Evolutionary conservation across 345 rosid genomes (phyloP).

Genomic region (Abelmoschus esculentus): DNA sequence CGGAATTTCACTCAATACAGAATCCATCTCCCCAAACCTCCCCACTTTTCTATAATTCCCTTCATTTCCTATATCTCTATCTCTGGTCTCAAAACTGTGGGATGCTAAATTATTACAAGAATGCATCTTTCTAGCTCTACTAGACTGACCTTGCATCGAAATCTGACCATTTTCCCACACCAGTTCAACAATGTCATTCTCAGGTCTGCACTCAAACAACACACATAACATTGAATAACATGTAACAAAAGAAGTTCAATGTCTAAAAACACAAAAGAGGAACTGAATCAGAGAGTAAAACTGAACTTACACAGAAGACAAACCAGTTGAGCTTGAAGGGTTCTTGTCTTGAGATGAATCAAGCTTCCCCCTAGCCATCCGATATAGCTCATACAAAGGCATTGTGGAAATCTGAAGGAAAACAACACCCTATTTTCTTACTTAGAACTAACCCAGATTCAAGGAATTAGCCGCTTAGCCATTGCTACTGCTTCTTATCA

Average conservation of each 20-base stretch:
- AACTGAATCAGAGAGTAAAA: neutral
- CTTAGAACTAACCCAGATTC: constrained; percentile 18
- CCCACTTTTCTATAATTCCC: constrained; percentile 23
- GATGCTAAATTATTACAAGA: neutral
- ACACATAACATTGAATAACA: neutral
- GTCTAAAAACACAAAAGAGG: neutral
- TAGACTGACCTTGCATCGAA: constrained; percentile 51
- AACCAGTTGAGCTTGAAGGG: constrained; percentile 29
- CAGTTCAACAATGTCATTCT: constrained; percentile 54
- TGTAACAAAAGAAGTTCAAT: neutral
- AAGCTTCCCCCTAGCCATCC: constrained; percentile 29
- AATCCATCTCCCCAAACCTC: constrained; percentile 23
- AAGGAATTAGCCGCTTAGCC: constrained; percentile 20
- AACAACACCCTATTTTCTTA: neutral
- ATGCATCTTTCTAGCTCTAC: constrained; percentile 33
- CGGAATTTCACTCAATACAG: constrained; percentile 39
- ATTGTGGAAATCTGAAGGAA: constrained; percentile 27
- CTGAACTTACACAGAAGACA: constrained; percentile 48
- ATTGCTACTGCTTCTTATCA: constrained; percentile 17
- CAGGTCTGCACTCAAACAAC: constrained; percentile 41
- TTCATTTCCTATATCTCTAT: constrained; percentile 27
- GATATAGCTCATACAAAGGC: constrained; percentile 82
- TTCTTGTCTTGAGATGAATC: constrained; percentile 40
- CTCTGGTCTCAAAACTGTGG: constrained; percentile 20
- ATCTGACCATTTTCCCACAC: constrained; percentile 76